Percentiles rank a stretch among this genome's conserved stretches.
Evolutionary conservation across 331 rosid species (phyloP).

Genomic region (Spiraea crenata): DNA sequence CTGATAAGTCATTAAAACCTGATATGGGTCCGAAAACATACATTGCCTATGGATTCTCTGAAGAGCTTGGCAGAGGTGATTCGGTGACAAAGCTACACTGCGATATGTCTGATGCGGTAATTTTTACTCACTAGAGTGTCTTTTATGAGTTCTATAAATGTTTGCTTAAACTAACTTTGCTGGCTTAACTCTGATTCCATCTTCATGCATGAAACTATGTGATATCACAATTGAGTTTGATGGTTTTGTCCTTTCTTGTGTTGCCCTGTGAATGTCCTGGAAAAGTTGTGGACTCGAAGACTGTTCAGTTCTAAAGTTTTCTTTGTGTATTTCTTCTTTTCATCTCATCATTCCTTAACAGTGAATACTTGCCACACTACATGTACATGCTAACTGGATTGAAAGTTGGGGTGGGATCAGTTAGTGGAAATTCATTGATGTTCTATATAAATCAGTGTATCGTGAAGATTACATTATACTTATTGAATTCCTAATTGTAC

Average conservation of each 20-base stretch:
- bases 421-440: background rate
- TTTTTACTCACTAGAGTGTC: slow-evolving; percentile 5
- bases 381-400: background rate
- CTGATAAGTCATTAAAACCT: slow-evolving; percentile 52
- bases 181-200: background rate
- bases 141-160: background rate
- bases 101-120: slow-evolving; percentile 86
- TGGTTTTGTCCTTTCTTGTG: background rate
- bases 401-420: background rate
- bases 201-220: background rate
- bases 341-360: background rate
- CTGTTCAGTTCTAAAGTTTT: background rate
- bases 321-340: background rate
- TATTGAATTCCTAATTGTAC: background rate
- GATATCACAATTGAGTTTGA: background rate
- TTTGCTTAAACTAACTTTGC: background rate
- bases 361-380: background rate
- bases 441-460: background rate
- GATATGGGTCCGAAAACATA: slow-evolving; percentile 83
- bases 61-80: slow-evolving; percentile 80
- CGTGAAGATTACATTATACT: background rate
- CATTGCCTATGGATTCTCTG: slow-evolving; percentile 67
- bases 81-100: slow-evolving; percentile 79
- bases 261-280: background rate
- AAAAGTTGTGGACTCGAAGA: background rate